Percentiles rank a stretch among this genome's conserved stretches.
phyloP scores from a whole-genome alignment of 768 basidiomycete species.

The Clitopilus hobsonii region DNA sequence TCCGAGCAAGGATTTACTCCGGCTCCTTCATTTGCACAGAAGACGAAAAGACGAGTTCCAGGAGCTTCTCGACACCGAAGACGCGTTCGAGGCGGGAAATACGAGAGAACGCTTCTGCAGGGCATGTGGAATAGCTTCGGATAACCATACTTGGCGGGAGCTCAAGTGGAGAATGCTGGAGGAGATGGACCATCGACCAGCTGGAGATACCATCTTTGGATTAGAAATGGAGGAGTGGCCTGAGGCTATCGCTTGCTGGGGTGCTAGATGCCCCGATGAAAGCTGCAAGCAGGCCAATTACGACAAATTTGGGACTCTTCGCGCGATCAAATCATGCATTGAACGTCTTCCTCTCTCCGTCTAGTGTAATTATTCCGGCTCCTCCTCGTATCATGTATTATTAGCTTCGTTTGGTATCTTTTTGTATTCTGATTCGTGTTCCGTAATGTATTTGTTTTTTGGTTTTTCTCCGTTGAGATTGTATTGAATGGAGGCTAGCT shows the following conservation, averaged over 20 bases:
- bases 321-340: slow-evolving; percentile 25
- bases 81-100: slow-evolving; percentile 34
- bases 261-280: slow-evolving; percentile 24
- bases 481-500: no score
- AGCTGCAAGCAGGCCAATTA: slow-evolving; percentile 29
- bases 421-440: no score
- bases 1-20: slow-evolving; percentile 27
- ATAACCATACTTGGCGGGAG: slow-evolving; percentile 35
- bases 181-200: slow-evolving; percentile 34
- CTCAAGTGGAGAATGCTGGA: slow-evolving; percentile 32
- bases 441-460: no score
- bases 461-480: no score
- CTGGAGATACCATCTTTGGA: slow-evolving; percentile 31
- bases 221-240: slow-evolving; percentile 40
- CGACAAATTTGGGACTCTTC: slow-evolving; percentile 27
- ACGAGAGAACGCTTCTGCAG: slow-evolving; percentile 21
- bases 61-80: slow-evolving; percentile 26
- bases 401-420: no score
- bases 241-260: slow-evolving; percentile 35
- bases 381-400: no score
- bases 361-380: neutral
- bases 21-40: slow-evolving; percentile 37
- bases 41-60: slow-evolving; percentile 33
- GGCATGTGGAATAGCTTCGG: slow-evolving; percentile 26
- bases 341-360: slow-evolving; percentile 19